phyloP scores from a whole-genome alignment of 2,329 filamentous ascomycete genomes.

The Monosporascus cannonballus region DNA sequence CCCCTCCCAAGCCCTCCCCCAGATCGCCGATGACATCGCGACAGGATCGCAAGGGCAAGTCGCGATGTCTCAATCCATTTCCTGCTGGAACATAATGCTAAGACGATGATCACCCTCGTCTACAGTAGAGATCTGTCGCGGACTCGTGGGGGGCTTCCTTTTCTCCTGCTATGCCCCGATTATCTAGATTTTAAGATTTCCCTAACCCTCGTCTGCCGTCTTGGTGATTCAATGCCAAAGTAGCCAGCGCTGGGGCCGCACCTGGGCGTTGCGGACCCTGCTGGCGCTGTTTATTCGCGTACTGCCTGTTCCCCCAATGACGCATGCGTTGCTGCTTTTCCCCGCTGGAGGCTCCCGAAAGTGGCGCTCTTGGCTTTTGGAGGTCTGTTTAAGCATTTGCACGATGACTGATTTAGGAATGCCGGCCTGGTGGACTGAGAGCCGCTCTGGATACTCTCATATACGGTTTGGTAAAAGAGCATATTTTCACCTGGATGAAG shows the following conservation, averaged over 20 bases:
- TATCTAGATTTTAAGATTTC: not conserved
- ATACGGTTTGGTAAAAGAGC: no score
- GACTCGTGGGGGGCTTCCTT: no score
- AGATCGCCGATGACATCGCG: not conserved
- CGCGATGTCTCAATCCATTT: not conserved
- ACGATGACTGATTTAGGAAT: not conserved
- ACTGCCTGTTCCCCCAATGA: not conserved
- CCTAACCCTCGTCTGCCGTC: not conserved
- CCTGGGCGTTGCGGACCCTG: not conserved
- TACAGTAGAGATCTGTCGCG: no score
- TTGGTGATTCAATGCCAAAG: not conserved
- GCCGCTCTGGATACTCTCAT: not conserved
- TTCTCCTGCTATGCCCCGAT: not conserved
- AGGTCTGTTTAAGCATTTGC: not conserved
- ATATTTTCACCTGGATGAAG: no score
- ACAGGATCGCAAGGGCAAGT: not conserved
- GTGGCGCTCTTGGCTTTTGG: not conserved
- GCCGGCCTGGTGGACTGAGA: not conserved
- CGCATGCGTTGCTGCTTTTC: not conserved
- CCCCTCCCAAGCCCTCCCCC: not conserved
- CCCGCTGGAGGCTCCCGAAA: not conserved
- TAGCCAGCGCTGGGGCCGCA: not conserved
- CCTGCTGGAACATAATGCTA: not conserved
- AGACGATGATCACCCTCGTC: no score
- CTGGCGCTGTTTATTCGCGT: not conserved